phyloP scores from a whole-genome alignment of 2,329 filamentous ascomycete genomes.

The Exophiala spinifera region DNA sequence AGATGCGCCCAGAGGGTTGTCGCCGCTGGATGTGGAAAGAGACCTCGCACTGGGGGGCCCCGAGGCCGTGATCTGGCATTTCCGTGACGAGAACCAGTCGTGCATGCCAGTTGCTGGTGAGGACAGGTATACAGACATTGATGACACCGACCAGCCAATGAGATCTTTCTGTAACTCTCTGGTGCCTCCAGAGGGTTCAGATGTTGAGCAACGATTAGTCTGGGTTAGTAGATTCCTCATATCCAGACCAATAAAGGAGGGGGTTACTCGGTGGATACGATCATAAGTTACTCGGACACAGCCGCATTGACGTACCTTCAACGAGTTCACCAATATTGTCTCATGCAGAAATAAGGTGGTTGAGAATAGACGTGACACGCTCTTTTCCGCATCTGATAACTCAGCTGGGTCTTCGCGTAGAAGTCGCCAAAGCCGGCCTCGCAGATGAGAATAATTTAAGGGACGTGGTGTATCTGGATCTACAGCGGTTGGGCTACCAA shows the following conservation, averaged over 20 bases:
- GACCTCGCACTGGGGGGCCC: no score
- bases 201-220: not conserved
- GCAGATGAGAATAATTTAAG: no score
- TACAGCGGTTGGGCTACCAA: no score
- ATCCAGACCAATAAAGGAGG: not conserved
- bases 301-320: not conserved
- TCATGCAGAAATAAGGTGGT: not conserved
- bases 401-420: no score
- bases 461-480: no score
- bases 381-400: no score
- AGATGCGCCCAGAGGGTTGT: no score
- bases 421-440: no score
- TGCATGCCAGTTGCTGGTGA: slow-evolving; percentile 7
- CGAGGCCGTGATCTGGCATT: no score
- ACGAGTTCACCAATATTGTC: not conserved
- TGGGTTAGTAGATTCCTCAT: not conserved
- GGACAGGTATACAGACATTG: slow-evolving; percentile 25
- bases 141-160: slow-evolving; percentile 23
- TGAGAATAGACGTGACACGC: no score
- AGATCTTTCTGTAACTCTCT: not conserved
- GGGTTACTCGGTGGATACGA: not conserved
- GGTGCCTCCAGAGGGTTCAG: not conserved
- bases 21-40: no score
- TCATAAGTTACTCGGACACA: not conserved
- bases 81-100: slow-evolving; percentile 13